Evolutionary conservation across 495 filamentous ascomycete species (phyloP), one percentile per base, ranked within the genome.

Genomic region (Neurospora sp.): DNA sequence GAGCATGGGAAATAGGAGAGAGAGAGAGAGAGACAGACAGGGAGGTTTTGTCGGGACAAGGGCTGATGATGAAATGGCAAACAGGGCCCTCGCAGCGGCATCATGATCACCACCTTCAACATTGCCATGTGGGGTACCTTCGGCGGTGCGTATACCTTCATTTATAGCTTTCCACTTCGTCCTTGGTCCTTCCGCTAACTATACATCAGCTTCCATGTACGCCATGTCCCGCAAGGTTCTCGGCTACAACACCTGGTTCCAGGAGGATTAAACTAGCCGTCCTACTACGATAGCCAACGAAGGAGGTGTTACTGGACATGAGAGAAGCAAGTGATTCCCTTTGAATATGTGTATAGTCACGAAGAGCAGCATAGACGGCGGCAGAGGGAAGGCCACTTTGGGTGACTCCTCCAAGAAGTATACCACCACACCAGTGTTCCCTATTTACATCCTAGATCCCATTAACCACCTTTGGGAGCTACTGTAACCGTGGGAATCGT

Each of bases 161-260:
- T n/a, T 20, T 12, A 5, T 68, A 27, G 8, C 16, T 18, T 7
- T 27, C 18, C 53, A 61, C 75, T 82, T 81, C 79, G 27, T 8
- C 12, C 16, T 6, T 12, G 4, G 6, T 20, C n/a, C 18, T 35
- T 35, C 12, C 76, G 77, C 86, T 90, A 76, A 90, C 85, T 75
- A 85, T 27, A 83, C 84, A 75, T 87, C 86, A 86, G 86, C 84
- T 80, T 85, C 78, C 83, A 81, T 89, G 80, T 90, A 88, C 79
- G 85, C 83, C 82, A 85, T 87, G 83, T 78, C 83, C 71, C 86
- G 88, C 71, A 81, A 85, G 80, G 77, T 87, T 61, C 61, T 84
- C 83, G 94, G 94, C 79, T 89, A 97, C 85, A 97, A 94, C 90
- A 96, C 92, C 70, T 96, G 90, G 89, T 94, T 91, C 80, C 85